These are phyloP conservation scores for Jatropha curcas DNA, from an alignment of 345 rosid genomes.

Conservation along the genomic window DNA sequence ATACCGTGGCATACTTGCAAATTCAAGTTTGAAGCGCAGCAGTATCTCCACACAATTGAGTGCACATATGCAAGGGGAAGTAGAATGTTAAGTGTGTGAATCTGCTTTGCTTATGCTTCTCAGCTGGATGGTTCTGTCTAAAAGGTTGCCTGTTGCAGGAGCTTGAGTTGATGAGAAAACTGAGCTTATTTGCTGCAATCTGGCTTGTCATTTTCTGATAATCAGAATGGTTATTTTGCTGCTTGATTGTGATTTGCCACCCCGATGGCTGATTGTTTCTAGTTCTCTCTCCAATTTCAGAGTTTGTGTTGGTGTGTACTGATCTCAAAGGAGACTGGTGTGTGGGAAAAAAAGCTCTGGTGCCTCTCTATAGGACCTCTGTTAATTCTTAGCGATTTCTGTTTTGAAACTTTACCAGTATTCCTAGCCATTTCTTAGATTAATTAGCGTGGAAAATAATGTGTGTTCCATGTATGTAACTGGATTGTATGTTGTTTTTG, in stretches of 20 bases:
- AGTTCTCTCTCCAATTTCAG: slow-evolving; percentile 22
- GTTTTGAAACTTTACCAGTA: slow-evolving; percentile 23
- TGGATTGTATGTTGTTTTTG: slow-evolving; percentile 36
- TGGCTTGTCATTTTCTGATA: neutral
- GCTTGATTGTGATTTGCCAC: slow-evolving; percentile 5
- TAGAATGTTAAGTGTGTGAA: neutral
- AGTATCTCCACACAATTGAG: neutral
- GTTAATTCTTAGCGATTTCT: slow-evolving; percentile 36
- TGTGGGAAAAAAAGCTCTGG: slow-evolving; percentile 26
- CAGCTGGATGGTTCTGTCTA: neutral
- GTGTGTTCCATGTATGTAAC: slow-evolving; percentile 40
- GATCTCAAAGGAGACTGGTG: slow-evolving; percentile 36
- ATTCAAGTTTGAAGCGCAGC: slow-evolving; percentile 5
- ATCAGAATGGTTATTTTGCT: neutral
- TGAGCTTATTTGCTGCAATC: slow-evolving; percentile 14
- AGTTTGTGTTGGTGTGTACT: slow-evolving; percentile 26
- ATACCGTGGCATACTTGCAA: slow-evolving; percentile 8
- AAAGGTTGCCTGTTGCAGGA: neutral
- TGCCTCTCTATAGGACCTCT: slow-evolving; percentile 40
- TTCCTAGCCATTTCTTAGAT: slow-evolving; percentile 43
- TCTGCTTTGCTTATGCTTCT: neutral
- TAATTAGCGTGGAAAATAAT: slow-evolving; percentile 35
- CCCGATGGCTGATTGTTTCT: slow-evolving; percentile 11
- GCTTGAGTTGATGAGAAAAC: neutral
- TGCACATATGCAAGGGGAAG: neutral